A percentile compares a stretch with the other conserved stretches of the same genome.
Conservation (phyloP, 1,284 basidiomycete genomes). For the Neotropicomus parvogracilis region DNA sequence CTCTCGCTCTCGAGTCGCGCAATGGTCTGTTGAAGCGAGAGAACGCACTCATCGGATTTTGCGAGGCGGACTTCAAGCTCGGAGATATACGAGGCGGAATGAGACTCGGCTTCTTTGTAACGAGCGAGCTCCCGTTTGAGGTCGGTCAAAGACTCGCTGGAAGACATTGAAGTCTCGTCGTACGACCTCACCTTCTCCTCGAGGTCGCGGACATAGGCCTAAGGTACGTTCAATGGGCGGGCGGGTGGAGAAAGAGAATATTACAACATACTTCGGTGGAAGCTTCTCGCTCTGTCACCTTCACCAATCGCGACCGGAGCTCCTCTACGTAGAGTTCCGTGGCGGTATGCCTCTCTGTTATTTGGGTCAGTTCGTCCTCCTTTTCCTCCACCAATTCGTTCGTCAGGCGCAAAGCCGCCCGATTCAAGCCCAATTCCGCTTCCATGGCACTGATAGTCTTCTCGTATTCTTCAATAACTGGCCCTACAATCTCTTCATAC, state of each 20-base stretch:
- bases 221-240: slow-evolving; percentile 15
- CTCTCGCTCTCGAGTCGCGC: slow-evolving; percentile 77
- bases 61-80: slow-evolving; percentile 84
- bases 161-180: slow-evolving; percentile 73
- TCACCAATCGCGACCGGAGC: slow-evolving; percentile 73
- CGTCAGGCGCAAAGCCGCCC: slow-evolving; percentile 84
- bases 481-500: slow-evolving; percentile 95
- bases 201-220: slow-evolving; percentile 90
- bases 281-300: slow-evolving; percentile 83
- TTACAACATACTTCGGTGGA: slow-evolving; percentile 72
- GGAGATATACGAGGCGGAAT: slow-evolving; percentile 78
- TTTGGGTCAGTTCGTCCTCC: slow-evolving; percentile 68
- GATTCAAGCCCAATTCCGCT: slow-evolving; percentile 86
- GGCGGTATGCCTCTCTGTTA: slow-evolving; percentile 67
- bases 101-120: slow-evolving; percentile 72
- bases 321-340: slow-evolving; percentile 87
- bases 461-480: slow-evolving; percentile 98
- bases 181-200: slow-evolving; percentile 85
- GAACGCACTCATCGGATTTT: slow-evolving; percentile 74
- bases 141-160: slow-evolving; percentile 74
- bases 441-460: slow-evolving; percentile 95
- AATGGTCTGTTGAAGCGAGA: slow-evolving; percentile 65
- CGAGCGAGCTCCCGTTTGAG: slow-evolving; percentile 80
- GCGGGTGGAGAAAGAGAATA: slow-evolving; percentile 5
- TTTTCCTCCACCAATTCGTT: slow-evolving; percentile 92